Percentiles rank a stretch among this genome's conserved stretches.
Evolutionary conservation across 148 eudicot genomes (phyloP).

Genomic region (Oxyria digyna): DNA sequence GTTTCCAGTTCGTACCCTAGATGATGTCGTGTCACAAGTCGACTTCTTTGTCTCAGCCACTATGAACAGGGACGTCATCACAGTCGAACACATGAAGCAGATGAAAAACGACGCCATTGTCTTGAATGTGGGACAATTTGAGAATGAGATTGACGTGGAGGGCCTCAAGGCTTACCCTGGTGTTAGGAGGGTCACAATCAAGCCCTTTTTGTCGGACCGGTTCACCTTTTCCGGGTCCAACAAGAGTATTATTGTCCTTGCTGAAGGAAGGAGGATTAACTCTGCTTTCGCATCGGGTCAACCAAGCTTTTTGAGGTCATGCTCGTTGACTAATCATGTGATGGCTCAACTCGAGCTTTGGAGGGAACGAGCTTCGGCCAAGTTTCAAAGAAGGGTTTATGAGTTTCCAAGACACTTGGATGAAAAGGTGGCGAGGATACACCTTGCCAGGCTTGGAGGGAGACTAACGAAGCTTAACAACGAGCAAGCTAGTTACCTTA

Average conservation of each 20-base stretch:
- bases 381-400: constrained; percentile 81
- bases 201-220: constrained; percentile 66
- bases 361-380: constrained; percentile 60
- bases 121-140: constrained; percentile 90
- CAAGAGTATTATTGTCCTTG: constrained; percentile 53
- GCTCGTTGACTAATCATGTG: constrained; percentile 91
- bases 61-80: constrained; percentile 94
- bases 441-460: constrained; percentile 76
- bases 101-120: constrained; percentile 98
- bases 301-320: constrained; percentile 92
- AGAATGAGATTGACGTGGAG: constrained; percentile 86
- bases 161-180: constrained; percentile 85
- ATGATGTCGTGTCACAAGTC: constrained; percentile 53
- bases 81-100: constrained; percentile 74
- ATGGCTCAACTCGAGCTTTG: constrained; percentile 87
- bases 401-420: constrained; percentile 91
- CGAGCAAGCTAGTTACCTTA: constrained; percentile 76
- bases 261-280: constrained; percentile 93
- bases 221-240: constrained; percentile 80
- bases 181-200: constrained; percentile 72
- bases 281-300: constrained; percentile 89
- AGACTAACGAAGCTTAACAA: constrained; percentile 69
- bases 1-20: constrained; percentile 56
- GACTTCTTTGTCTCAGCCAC: constrained; percentile 88
- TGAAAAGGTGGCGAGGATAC: constrained; percentile 91